Evolutionary conservation across 176 grass and related monocot species (phyloP), one percentile per base, ranked within the genome.

Genomic region (Paspalum vaginatum): DNA sequence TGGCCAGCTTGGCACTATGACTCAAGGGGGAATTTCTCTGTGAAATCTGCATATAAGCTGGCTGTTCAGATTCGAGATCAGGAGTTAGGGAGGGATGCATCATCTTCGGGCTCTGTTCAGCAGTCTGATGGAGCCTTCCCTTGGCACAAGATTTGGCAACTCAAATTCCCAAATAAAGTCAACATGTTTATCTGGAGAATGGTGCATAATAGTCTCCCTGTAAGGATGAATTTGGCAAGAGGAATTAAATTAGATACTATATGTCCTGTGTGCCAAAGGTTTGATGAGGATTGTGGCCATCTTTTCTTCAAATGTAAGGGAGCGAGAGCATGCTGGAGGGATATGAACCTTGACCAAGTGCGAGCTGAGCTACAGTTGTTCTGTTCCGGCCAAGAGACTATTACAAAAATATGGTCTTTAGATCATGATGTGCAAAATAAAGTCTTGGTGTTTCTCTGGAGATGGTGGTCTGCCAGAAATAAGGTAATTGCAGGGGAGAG

Each of bases 61-160:
- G 74, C 49, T 0, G 59, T 51, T 0, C 25, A 38, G 1, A 6
- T 60, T 1, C 0, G 9, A 10, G 75, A 77, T 1, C 14, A 18
- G 1, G 22, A 17, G 0, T 0, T 0, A 0, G n/a, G 21, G 0
- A 20, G 24, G 17, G 24, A 62, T 32, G 75, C 41, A 2, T 50
- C 48, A 3, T 16, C 48, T 4, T 50, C 13, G 5, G 4, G 12
- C 1, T 50, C 48, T 50, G 11, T 4, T 4, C 48, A 50, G 11
- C 5, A 50, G 13, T 4, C 5, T 50, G 12, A 15, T 14, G 48
- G 13, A 2, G 48, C 13, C 0, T 50, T 50, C 15, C 5, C 48
- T 15, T 50, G 48, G 2, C 48, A 50, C 11, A 50, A 50, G 11
- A 50, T 50, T 15, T 50, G 11, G 48, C 48, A 50, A 50, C 11